These are phyloP conservation scores for Silybum marianum DNA, from an alignment of 129 eudicot species.

Conservation along the genomic window DNA sequence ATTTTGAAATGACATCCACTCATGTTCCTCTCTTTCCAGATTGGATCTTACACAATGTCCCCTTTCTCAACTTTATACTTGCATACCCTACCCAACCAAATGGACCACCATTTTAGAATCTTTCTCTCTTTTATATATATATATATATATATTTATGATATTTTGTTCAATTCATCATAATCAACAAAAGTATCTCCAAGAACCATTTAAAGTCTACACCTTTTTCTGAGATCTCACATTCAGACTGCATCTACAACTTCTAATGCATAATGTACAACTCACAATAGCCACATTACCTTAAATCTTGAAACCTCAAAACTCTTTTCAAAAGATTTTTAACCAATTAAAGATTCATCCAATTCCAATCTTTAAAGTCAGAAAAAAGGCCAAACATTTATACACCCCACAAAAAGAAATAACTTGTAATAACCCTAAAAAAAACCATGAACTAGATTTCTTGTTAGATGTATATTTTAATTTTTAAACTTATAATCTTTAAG, in stretches of 20 bases:
- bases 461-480: too few species aligned
- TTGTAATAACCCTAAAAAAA: neutral
- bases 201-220: slow-evolving; percentile 23
- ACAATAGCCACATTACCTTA: neutral
- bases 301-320: slow-evolving; percentile 15
- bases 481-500: neutral
- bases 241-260: slow-evolving; percentile 7
- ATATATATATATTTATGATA: neutral
- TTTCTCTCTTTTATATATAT: neutral
- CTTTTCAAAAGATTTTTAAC: slow-evolving; percentile 9
- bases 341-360: slow-evolving; percentile 9
- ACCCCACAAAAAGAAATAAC: slow-evolving; percentile 11
- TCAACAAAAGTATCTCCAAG: slow-evolving; percentile 19
- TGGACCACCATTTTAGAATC: slow-evolving; percentile 32
- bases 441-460: neutral
- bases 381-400: slow-evolving; percentile 13
- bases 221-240: neutral
- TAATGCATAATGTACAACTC: slow-evolving; percentile 20
- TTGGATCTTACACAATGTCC: slow-evolving; percentile 38
- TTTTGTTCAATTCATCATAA: slow-evolving; percentile 11
- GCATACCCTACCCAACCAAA: slow-evolving; percentile 32
- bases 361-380: slow-evolving; percentile 23
- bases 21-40: slow-evolving; percentile 28
- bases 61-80: slow-evolving; percentile 36
- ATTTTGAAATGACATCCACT: slow-evolving; percentile 27